Conservation (phyloP, 345 rosid genomes). For the Hypericum perforatum region DNA sequence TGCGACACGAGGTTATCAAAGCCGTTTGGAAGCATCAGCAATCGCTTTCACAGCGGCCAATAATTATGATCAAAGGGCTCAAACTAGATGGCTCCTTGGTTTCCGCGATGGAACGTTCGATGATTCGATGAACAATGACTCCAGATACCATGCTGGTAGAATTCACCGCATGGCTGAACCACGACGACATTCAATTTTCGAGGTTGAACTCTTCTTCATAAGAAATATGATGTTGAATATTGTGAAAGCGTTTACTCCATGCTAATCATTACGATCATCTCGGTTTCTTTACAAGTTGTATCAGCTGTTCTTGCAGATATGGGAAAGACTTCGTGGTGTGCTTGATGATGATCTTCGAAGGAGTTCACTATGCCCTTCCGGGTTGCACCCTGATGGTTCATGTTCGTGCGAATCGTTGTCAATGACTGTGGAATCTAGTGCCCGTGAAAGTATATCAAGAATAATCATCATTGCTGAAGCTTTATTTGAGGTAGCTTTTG, state of each 20-base stretch:
- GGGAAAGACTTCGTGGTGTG: slow-evolving; percentile 52
- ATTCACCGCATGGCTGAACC: slow-evolving; percentile 37
- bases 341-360: slow-evolving; percentile 31
- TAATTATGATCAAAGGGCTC: slow-evolving; percentile 28
- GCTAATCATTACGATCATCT: neutral
- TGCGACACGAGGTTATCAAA: slow-evolving; percentile 39
- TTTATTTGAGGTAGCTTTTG: slow-evolving; percentile 61
- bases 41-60: slow-evolving; percentile 34
- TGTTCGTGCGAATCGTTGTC: slow-evolving; percentile 51
- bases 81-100: slow-evolving; percentile 52
- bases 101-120: slow-evolving; percentile 32
- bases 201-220: slow-evolving; percentile 27
- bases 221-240: neutral
- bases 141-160: slow-evolving; percentile 40
- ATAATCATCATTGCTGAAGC: slow-evolving; percentile 78
- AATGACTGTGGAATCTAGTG: slow-evolving; percentile 35
- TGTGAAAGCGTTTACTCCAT: no score
- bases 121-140: slow-evolving; percentile 31
- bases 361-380: slow-evolving; percentile 43
- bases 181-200: slow-evolving; percentile 46
- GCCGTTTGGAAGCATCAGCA: slow-evolving; percentile 32
- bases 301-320: slow-evolving; percentile 30
- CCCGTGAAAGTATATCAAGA: slow-evolving; percentile 55
- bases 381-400: slow-evolving; percentile 48
- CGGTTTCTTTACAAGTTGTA: neutral